Evolutionary conservation across 495 filamentous ascomycete genomes (phyloP), one percentile per base, ranked within the genome.

Genomic region (Alectoria sarmentosa): DNA sequence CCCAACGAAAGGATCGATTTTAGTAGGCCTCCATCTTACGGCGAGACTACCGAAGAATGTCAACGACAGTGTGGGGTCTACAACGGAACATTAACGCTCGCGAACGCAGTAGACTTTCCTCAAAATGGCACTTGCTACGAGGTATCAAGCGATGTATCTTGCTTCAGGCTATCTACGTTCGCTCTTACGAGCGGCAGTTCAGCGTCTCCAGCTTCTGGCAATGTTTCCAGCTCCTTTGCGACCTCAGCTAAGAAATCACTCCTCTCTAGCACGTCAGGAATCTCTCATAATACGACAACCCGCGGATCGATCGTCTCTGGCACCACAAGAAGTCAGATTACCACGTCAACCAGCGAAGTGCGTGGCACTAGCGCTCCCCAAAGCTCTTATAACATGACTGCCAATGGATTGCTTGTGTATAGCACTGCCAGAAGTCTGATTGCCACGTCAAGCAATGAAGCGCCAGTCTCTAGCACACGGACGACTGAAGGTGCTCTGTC

Each of bases 1-100:
- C 19, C 49, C 14, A 54, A 54, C 49, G 49, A 54, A 19, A 54
- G 49, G 15, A 54, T 54, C 49, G 49, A 54, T 14, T 32, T 54
- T 14, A 54, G 49, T 32, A 54, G 49, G 49, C 26, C 49, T 54
- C 49, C 49, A 30, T 30, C 7, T 1, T 1, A 17, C 14, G 23
- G 15, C 14, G 28, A 54, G 15, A 54, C 26, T 30, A 54, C 49
- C 4, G 15, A 14, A 15, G 49, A 54, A 32, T 54, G 49, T 32
- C 49, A 54, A 8, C 49, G 49, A 28, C 49, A 54, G 15, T 54
- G 49, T 8, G 49, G 49, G 15, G 8, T 54, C 28, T 54, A 54
- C 49, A 54, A 54, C 28, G 49, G 49, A 1, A 54, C 49, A 1
- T 1, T 32, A 19, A 54, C 49, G 4, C 49, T 32, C 1, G 49